Evolutionary conservation across 129 eudicot genomes (phyloP).

Genomic region (Lactuca saligna): DNA sequence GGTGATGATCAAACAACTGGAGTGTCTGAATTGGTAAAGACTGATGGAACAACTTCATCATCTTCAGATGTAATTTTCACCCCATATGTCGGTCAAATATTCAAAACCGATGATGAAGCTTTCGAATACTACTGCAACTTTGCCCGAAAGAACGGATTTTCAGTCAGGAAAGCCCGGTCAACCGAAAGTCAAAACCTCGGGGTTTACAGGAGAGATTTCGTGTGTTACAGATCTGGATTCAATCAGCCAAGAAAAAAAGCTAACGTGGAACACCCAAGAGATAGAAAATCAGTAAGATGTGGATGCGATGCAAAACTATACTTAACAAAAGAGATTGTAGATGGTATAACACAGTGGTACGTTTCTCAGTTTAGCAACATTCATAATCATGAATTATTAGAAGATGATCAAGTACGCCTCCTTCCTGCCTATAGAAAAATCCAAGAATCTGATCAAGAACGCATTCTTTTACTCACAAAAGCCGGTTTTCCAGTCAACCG

Average conservation of each 20-base stretch:
- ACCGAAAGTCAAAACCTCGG: slow-evolving; percentile 79
- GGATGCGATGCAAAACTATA: slow-evolving; percentile 83
- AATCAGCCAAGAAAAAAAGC: slow-evolving; percentile 80
- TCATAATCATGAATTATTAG: slow-evolving; percentile 73
- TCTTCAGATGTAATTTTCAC: slow-evolving; percentile 43
- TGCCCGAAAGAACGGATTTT: slow-evolving; percentile 68
- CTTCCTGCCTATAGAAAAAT: slow-evolving; percentile 78
- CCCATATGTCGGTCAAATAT: slow-evolving; percentile 71
- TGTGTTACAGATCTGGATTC: slow-evolving; percentile 74
- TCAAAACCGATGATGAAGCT: slow-evolving; percentile 63
- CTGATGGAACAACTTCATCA: slow-evolving; percentile 36
- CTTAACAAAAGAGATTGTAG: slow-evolving; percentile 64
- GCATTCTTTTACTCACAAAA: slow-evolving; percentile 71
- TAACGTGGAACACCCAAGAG: slow-evolving; percentile 79
- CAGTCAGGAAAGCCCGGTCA: slow-evolving; percentile 77
- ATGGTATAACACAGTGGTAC: slow-evolving; percentile 63
- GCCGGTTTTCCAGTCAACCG: slow-evolving; percentile 81
- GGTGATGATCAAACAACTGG: slow-evolving; percentile 47
- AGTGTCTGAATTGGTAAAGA: slow-evolving; percentile 37
- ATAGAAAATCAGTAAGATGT: slow-evolving; percentile 70
- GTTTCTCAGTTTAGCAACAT: slow-evolving; percentile 73
- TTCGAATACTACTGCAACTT: slow-evolving; percentile 69
- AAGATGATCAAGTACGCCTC: slow-evolving; percentile 80
- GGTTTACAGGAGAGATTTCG: slow-evolving; percentile 73
- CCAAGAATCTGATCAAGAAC: slow-evolving; percentile 77